Percentiles rank a stretch among this genome's conserved stretches.
Evolutionary conservation across 2,329 filamentous ascomycete genomes (phyloP).

Genomic region (Alternaria metachromatica): DNA sequence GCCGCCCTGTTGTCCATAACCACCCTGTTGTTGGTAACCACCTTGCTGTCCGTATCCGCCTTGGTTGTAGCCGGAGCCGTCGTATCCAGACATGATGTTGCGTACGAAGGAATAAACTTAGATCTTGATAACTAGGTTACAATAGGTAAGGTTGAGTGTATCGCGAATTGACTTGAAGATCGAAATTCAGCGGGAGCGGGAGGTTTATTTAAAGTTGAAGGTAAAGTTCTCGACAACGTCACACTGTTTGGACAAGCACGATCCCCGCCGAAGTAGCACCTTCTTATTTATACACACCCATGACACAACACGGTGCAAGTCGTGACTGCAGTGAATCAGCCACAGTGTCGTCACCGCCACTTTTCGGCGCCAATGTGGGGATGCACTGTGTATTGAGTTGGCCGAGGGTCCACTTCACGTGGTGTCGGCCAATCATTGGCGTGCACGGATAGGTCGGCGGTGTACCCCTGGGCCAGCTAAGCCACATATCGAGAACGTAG

Average conservation of each 20-base stretch:
- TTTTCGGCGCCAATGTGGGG: not conserved
- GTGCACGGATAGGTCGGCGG: constrained; percentile 3
- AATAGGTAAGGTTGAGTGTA: not conserved
- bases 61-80: constrained; percentile 10
- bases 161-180: not conserved
- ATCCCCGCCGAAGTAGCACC: not conserved
- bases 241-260: not conserved
- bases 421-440: constrained; percentile 1
- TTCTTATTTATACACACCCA: not conserved
- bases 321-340: not conserved
- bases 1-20: constrained; percentile 8
- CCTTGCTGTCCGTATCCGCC: not conserved
- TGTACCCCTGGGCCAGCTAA: not conserved
- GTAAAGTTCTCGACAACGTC: not conserved
- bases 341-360: constrained; percentile 14
- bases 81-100: constrained; percentile 20
- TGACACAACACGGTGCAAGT: not conserved
- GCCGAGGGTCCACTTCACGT: constrained; percentile 2
- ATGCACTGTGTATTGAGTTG: not conserved
- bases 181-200: not conserved
- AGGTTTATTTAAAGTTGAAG: not conserved
- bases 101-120: not conserved
- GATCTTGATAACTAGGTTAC: not conserved
- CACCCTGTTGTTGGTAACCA: not conserved
- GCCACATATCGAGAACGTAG: not conserved